Evolutionary conservation across 2,329 filamentous ascomycete genomes (phyloP).

Genomic region (Xylaria sp.): DNA sequence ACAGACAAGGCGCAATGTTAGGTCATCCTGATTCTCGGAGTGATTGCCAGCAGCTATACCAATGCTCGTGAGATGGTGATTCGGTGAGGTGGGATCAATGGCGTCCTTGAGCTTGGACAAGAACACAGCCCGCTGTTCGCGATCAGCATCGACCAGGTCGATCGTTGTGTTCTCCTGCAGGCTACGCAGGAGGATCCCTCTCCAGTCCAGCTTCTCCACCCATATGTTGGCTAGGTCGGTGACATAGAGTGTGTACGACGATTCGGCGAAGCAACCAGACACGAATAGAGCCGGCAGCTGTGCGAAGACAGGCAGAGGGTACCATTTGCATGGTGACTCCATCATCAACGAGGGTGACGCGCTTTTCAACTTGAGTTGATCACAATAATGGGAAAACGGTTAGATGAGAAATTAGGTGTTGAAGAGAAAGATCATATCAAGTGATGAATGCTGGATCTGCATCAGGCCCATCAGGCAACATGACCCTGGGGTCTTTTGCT

Average conservation of each 20-base stretch:
- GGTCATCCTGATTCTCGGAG: slow-evolving; percentile 49
- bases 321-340: slow-evolving; percentile 54
- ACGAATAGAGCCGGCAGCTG: slow-evolving; percentile 70
- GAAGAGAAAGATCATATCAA: neutral
- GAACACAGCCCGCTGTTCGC: slow-evolving; percentile 73
- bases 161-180: slow-evolving; percentile 73
- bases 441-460: neutral
- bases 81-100: slow-evolving; percentile 58
- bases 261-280: slow-evolving; percentile 63
- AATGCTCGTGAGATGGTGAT: slow-evolving; percentile 58
- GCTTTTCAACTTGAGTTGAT: neutral
- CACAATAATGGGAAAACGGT: neutral
- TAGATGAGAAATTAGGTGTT: neutral
- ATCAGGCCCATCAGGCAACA: neutral
- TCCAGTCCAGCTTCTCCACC: slow-evolving; percentile 70
- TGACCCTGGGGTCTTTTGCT: neutral
- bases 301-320: slow-evolving; percentile 57
- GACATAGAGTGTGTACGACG: slow-evolving; percentile 71
- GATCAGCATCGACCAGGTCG: slow-evolving; percentile 73
- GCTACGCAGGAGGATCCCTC: slow-evolving; percentile 71
- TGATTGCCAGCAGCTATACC: slow-evolving; percentile 52
- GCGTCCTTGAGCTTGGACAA: slow-evolving; percentile 68
- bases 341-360: slow-evolving; percentile 22
- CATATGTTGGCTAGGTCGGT: slow-evolving; percentile 81
- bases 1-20: slow-evolving; percentile 66